These are phyloP conservation scores for Ogataea trehalophila DNA, from an alignment of 805 yeast genomes.

Conservation along the genomic window DNA sequence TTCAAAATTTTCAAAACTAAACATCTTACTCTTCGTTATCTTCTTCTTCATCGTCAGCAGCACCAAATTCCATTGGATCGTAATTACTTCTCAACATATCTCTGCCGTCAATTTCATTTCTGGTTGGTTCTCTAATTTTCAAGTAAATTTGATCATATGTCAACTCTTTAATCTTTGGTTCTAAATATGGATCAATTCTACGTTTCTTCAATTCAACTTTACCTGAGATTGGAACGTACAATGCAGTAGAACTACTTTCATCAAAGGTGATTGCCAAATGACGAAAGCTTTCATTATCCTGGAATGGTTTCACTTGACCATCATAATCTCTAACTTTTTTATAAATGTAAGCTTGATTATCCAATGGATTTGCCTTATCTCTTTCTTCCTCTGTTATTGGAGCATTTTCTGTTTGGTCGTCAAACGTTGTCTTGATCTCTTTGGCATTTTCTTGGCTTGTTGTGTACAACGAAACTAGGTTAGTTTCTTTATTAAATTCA, in stretches of 20 bases:
- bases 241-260: slow-evolving; percentile 51
- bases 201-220: slow-evolving; percentile 80
- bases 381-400: slow-evolving; percentile 44
- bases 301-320: slow-evolving; percentile 48
- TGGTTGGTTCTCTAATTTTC: slow-evolving; percentile 66
- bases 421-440: slow-evolving; percentile 37
- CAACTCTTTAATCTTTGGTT: slow-evolving; percentile 49
- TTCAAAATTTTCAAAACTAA: no score
- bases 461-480: slow-evolving; percentile 69
- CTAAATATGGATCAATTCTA: slow-evolving; percentile 60
- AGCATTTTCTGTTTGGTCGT: slow-evolving; percentile 45
- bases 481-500: slow-evolving; percentile 56
- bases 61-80: slow-evolving; percentile 77
- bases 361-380: slow-evolving; percentile 26
- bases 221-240: slow-evolving; percentile 73
- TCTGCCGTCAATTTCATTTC: slow-evolving; percentile 60
- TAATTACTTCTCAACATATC: slow-evolving; percentile 63
- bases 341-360: slow-evolving; percentile 45
- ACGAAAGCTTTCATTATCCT: slow-evolving; percentile 38
- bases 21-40: slow-evolving; percentile 22
- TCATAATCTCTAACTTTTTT: slow-evolving; percentile 76
- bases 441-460: slow-evolving; percentile 41
- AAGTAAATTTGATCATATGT: slow-evolving; percentile 60
- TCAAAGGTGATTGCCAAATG: slow-evolving; percentile 69
- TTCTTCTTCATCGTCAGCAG: slow-evolving; percentile 47